Evolutionary conservation across 257 asterid species (phyloP).

Genomic region (Solanum ossicruentum): DNA sequence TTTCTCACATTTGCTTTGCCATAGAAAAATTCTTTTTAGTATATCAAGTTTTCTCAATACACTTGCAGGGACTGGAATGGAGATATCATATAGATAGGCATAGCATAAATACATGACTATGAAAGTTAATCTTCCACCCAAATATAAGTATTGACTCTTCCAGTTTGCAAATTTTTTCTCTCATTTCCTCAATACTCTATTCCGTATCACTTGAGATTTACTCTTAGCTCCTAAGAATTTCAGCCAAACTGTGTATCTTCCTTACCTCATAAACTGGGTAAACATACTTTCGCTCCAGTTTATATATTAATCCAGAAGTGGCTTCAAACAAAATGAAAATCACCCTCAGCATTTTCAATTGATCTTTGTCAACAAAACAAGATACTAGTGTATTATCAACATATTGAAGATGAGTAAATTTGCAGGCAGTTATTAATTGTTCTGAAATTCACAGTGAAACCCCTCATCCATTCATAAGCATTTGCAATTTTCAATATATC

Average conservation of each 20-base stretch:
- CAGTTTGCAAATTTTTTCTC: not conserved
- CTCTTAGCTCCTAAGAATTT: not conserved
- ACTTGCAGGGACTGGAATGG: not conserved
- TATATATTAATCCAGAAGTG: not conserved
- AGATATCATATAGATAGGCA: not conserved
- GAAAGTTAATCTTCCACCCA: not conserved
- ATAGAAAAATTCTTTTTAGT: not conserved
- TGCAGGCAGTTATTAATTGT: not conserved
- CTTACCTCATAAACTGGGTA: not conserved
- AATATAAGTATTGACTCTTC: not conserved
- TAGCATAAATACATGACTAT: not conserved
- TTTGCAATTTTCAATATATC: not conserved
- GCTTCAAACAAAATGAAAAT: not conserved
- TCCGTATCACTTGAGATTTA: not conserved
- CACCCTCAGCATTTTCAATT: not conserved
- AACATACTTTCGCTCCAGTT: not conserved
- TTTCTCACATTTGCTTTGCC: not conserved
- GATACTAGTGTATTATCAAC: not conserved
- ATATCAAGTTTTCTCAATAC: not conserved
- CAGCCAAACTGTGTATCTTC: not conserved
- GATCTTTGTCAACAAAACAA: not conserved
- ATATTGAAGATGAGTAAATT: not conserved
- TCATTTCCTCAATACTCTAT: not conserved
- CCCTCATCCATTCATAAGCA: not conserved
- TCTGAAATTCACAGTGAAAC: not conserved